Conservation (phyloP, 140 eudicot genomes). For the Senecio squalidus region DNA sequence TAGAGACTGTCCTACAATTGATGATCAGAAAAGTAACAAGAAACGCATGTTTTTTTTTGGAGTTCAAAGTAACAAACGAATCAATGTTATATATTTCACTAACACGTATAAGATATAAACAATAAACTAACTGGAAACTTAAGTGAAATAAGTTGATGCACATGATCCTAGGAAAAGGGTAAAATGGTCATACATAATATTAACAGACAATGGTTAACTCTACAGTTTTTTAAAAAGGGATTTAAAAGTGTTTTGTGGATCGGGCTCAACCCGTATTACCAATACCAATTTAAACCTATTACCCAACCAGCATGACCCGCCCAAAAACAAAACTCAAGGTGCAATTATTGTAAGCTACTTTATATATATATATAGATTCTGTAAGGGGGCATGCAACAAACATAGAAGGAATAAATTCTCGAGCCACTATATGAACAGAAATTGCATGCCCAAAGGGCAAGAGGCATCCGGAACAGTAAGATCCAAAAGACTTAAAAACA, state of each 20-base stretch:
- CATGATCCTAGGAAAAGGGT: not conserved
- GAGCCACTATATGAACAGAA: slow-evolving; percentile 7
- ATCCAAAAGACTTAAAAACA: slow-evolving; percentile 12
- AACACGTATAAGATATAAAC: not conserved
- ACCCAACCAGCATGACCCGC: no score
- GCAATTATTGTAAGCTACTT: not conserved
- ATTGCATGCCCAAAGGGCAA: slow-evolving; percentile 9
- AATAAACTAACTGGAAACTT: not conserved
- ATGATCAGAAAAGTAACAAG: slow-evolving; percentile 13
- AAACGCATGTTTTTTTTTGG: not conserved
- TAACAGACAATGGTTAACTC: no score
- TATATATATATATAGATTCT: not conserved
- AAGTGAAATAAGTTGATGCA: not conserved
- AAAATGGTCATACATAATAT: no score
- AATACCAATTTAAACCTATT: no score
- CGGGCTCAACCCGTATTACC: no score
- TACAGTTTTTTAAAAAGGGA: no score
- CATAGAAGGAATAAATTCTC: slow-evolving; percentile 10
- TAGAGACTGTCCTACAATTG: slow-evolving; percentile 12
- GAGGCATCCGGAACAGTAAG: slow-evolving; percentile 3
- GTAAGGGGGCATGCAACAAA: not conserved
- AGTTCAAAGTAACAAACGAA: not conserved
- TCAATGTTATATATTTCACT: not conserved
- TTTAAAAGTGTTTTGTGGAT: no score
- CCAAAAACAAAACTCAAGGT: not conserved